Evolutionary conservation across 164 flowering plant species (phyloP), one percentile per base, ranked within the genome.

Genomic region (Buxus sempervirens): DNA sequence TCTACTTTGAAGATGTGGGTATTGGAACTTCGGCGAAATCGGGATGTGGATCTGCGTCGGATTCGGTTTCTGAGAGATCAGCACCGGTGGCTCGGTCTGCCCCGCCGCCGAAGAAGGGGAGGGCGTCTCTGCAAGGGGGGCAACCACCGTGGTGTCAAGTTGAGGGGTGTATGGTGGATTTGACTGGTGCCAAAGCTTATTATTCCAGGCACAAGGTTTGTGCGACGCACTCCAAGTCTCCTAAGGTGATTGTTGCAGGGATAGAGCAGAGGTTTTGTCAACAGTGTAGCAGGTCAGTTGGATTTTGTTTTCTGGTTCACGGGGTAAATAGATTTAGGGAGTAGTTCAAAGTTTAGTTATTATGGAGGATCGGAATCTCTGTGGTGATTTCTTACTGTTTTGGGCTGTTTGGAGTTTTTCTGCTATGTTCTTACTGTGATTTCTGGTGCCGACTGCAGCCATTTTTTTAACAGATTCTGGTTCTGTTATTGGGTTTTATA

Each of bases 121-220:
- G 82, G 70, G 82, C 79, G 57, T 62, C 38, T 60, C 71, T 57
- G 27, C 81, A 70, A 53, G 73, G 77, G 23, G 80, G 76, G 22
- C 82, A 82, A 77, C 89, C 92, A 8, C 86, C 96, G 0, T 80
- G 90, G 76, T 90, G 96, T 60, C 93, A 86, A 69, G 96, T 86
- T 25, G 87, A 90, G 58, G 96, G 92, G 0, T 90, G 96, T 63
- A 67, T 72, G 25, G 77, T 81, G 75, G 96, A 90, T 86, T 89
- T 90, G 70, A 88, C 82, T 68, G 87, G 83, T 73, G 88, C 85
- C 9, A 90, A 90, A 68, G 77, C 91, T 72, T 90, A 90, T 76
- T 88, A 90, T 75, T 84, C 91, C 4, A 86, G 91, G 85, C 96
- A 90, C 67, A 90, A 84, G 73, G 96, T 90, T 9, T 90, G 96